Percentiles rank a stretch among this genome's conserved stretches.
Conservation (phyloP, 306 rosid species). For the Begonia masoniana region DNA sequence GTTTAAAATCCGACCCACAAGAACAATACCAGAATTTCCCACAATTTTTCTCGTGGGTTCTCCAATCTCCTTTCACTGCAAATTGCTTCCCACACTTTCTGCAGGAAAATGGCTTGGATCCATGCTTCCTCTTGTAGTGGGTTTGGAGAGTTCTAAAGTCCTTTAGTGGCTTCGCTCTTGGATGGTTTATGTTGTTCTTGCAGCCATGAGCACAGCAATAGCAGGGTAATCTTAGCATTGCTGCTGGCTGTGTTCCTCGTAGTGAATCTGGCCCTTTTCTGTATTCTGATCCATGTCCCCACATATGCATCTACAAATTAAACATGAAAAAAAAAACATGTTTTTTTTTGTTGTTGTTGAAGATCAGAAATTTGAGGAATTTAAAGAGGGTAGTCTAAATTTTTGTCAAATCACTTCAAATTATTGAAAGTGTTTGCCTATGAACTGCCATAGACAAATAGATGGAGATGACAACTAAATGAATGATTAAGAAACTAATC, state of each 20-base stretch:
- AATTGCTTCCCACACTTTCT: constrained; percentile 76
- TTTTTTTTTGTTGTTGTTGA: too few species aligned
- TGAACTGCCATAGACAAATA: too few species aligned
- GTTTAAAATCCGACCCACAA: constrained; percentile 94
- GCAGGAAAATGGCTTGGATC: constrained; percentile 70
- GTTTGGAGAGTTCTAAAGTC: constrained; percentile 95
- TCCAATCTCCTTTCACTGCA: constrained; percentile 94
- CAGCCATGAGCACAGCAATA: constrained; percentile 90
- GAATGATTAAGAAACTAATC: too few species aligned
- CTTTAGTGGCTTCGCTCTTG: constrained; percentile 83
- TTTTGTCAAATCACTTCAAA: too few species aligned
- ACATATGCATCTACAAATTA: constrained; percentile 82
- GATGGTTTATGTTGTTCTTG: constrained; percentile 92
- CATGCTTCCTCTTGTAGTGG: constrained; percentile 92
- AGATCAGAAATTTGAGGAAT: too few species aligned
- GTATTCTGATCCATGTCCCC: constrained; percentile 95
- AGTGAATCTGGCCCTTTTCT: constrained; percentile 90
- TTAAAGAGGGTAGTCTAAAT: too few species aligned
- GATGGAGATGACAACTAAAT: too few species aligned
- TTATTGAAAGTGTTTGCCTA: too few species aligned
- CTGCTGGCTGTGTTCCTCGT: constrained; percentile 84
- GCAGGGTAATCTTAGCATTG: constrained; percentile 88
- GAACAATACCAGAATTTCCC: constrained; percentile 93
- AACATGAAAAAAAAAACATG: background rate
- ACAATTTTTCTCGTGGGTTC: constrained; percentile 95